Evolutionary conservation across 257 asterid species (phyloP), one percentile per base, ranked within the genome.

Genomic region (Solanum pimpinellifolium): DNA sequence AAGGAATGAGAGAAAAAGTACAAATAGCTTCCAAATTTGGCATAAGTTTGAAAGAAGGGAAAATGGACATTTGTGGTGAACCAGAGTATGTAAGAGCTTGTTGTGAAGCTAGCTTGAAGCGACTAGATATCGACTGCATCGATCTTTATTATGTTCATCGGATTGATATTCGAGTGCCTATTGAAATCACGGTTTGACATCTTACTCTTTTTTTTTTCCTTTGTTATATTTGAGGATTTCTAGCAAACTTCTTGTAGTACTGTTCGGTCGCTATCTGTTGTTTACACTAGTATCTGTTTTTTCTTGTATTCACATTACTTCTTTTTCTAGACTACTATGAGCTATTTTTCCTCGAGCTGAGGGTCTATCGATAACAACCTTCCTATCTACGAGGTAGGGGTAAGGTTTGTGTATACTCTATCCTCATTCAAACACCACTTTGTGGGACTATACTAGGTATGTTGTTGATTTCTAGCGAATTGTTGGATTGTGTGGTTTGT

Each of bases 181-280:
- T 89, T 52, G 93, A 91, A 91, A 89, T 91, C 89, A 91, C 91
- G 91, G 93, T 89, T 81, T 78, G 90, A 68, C 76, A 41, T 86
- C 78, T 42, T 84, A 14, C 33, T 23, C 4, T n/a, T 25, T 21
- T n/a, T 37, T 52, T 52, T 52, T 15, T 0, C 68, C 16, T 73
- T 73, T 73, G 9, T 29, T 75, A 11, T 37, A 37, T 37, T 74
- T 39, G 82, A 35, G 14, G 52, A 74, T 9, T 21, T 37, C 49
- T 37, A 21, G 49, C 82, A 11, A 37, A 37, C 18, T 59, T 59
- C 6, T 59, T 59, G 66, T 59, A 21, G 66, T 59, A 59, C 12
- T 59, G 0, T 59, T 21, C 5, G 3, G 11, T 56, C 4, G 0
- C 65, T 56, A 56, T 56, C 11, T 56, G 27, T 20, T 56, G 66